phyloP scores from a whole-genome alignment of 2,329 filamentous ascomycete species.

The Aspergillus pseudoglaucus region DNA sequence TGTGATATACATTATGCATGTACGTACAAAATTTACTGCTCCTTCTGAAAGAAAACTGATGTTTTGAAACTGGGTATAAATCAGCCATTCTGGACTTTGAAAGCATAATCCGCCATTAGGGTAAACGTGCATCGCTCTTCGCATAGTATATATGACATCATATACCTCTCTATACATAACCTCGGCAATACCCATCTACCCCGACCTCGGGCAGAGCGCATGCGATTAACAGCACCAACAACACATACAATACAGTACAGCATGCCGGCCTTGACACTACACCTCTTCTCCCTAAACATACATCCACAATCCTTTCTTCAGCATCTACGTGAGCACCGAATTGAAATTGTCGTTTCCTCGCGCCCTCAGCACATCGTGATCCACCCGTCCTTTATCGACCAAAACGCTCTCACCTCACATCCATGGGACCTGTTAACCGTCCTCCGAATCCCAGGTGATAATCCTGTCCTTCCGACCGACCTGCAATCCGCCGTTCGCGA shows the following conservation, averaged over 20 bases:
- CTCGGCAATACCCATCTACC: too few species aligned
- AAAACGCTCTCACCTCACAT: conserved; percentile 17
- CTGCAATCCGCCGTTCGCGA: conserved; percentile 13
- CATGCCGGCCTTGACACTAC: conserved; percentile 32
- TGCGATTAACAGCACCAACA: too few species aligned
- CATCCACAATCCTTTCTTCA: conserved; percentile 20
- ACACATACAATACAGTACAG: too few species aligned
- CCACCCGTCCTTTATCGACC: conserved; percentile 26
- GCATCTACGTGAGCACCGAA: conserved; percentile 17
- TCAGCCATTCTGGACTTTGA: too few species aligned
- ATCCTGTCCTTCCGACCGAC: conserved; percentile 14
- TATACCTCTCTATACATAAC: neutral
- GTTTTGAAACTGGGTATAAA: too few species aligned
- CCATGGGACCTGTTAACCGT: conserved; percentile 34
- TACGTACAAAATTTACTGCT: too few species aligned
- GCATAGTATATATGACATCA: too few species aligned
- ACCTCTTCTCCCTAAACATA: conserved; percentile 26
- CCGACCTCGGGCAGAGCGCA: too few species aligned
- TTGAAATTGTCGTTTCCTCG: conserved; percentile 28
- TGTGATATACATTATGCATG: too few species aligned
- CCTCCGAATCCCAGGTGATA: conserved; percentile 9
- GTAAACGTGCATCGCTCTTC: neutral
- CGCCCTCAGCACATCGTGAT: conserved; percentile 32
- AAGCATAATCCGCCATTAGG: too few species aligned
- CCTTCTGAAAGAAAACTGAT: too few species aligned